Percentiles rank a stretch among this genome's conserved stretches.
These are phyloP conservation scores for Pyricularia grisea DNA, from an alignment of 2,329 filamentous ascomycete genomes.

Conservation along the genomic window DNA sequence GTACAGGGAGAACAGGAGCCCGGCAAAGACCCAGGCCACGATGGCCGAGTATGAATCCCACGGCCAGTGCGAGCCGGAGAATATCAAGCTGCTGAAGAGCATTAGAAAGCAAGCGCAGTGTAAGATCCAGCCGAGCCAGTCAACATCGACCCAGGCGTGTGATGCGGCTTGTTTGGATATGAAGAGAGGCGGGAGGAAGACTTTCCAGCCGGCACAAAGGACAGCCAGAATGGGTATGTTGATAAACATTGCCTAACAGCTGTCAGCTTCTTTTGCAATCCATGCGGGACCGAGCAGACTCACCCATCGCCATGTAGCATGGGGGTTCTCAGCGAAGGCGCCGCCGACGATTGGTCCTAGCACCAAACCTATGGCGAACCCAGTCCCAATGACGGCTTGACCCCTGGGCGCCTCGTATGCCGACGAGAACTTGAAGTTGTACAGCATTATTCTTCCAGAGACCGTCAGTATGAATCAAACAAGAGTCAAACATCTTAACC, in stretches of 20 bases:
- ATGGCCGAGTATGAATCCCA: constrained; percentile 38
- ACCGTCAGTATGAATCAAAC: background rate
- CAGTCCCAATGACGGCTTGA: background rate
- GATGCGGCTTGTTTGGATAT: background rate
- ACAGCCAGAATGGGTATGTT: constrained; percentile 34
- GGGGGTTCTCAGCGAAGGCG: no score
- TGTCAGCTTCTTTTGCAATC: constrained; percentile 2
- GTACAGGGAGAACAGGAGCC: constrained; percentile 32
- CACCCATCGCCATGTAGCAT: constrained; percentile 9
- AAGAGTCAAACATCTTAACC: background rate
- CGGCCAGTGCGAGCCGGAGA: constrained; percentile 37
- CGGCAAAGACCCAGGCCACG: constrained; percentile 35
- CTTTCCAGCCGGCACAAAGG: constrained; percentile 28
- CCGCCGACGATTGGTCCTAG: background rate
- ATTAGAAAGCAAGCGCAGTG: constrained; percentile 23
- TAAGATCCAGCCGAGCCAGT: constrained; percentile 20
- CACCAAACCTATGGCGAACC: background rate
- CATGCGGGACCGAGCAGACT: constrained; percentile 6
- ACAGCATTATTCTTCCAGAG: background rate
- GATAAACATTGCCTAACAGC: constrained; percentile 34
- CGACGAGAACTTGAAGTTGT: background rate
- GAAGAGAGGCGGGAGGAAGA: constrained; percentile 29
- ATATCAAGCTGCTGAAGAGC: constrained; percentile 36
- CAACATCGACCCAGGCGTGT: constrained; percentile 15
- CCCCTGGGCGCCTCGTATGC: background rate